Conservation (phyloP, 192 early-diverging fungal genomes). For the Geranomyces michiganensis region DNA sequence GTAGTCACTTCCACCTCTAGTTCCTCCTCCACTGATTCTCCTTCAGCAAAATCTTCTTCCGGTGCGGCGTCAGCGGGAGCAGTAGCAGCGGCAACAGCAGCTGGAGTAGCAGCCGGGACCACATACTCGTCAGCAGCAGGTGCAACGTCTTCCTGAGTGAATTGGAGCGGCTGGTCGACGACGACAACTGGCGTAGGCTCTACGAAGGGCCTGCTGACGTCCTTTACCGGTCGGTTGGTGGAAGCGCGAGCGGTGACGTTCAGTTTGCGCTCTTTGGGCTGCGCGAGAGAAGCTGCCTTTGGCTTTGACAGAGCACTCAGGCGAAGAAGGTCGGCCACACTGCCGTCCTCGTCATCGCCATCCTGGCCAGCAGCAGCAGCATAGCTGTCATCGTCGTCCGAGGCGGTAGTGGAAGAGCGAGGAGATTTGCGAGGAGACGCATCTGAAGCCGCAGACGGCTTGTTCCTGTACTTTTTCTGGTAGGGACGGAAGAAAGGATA, state of each 20-base stretch:
- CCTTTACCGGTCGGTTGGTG: neutral
- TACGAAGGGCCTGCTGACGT: too few relatives aligned
- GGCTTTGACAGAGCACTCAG: slow-evolving; percentile 16
- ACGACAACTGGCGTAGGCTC: too few relatives aligned
- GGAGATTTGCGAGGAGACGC: too few relatives aligned
- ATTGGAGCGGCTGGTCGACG: neutral
- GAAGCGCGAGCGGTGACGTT: neutral
- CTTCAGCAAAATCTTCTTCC: too few relatives aligned
- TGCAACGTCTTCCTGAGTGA: neutral
- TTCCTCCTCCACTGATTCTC: neutral
- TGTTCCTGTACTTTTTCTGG: too few relatives aligned
- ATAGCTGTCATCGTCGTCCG: neutral
- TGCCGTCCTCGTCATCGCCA: slow-evolving; percentile 14
- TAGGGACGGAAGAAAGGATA: too few relatives aligned
- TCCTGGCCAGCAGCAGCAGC: neutral
- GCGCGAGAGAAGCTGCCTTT: neutral
- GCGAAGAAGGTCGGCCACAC: slow-evolving; percentile 15
- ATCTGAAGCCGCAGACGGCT: too few relatives aligned
- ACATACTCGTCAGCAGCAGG: slow-evolving; percentile 20
- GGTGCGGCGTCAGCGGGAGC: neutral
- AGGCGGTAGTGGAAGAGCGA: too few relatives aligned
- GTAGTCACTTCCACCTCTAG: neutral
- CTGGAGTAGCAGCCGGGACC: neutral
- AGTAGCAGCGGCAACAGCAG: neutral
- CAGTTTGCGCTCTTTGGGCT: neutral